Evolutionary conservation across 768 basidiomycete species (phyloP).

Genomic region (Naganishia vishniacii): DNA sequence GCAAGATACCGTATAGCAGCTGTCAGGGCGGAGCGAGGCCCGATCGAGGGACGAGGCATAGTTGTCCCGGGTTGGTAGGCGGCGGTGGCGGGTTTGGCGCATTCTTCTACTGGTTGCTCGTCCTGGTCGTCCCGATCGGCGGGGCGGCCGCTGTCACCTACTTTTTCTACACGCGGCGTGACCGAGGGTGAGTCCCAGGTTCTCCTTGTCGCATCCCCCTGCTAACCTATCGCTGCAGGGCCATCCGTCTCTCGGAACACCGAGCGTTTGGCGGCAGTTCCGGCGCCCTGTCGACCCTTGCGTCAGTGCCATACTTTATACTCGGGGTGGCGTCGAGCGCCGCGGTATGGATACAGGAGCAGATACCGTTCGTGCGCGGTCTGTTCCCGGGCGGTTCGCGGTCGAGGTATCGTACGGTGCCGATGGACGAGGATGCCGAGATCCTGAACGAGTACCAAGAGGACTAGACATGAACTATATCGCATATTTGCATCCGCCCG

Average conservation of each 20-base stretch:
- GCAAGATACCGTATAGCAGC: slow-evolving; percentile 79
- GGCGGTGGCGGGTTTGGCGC: slow-evolving; percentile 55
- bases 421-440: slow-evolving; percentile 48
- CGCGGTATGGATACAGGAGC: slow-evolving; percentile 40
- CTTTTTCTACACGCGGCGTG: slow-evolving; percentile 61
- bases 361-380: slow-evolving; percentile 43
- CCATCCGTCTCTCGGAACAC: slow-evolving; percentile 44
- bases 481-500: slow-evolving; percentile 7
- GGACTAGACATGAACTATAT: no score
- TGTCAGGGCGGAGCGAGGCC: slow-evolving; percentile 75
- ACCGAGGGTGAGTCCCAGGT: background rate
- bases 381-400: slow-evolving; percentile 34
- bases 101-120: slow-evolving; percentile 74
- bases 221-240: slow-evolving; percentile 25
- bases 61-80: slow-evolving; percentile 69
- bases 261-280: slow-evolving; percentile 52
- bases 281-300: slow-evolving; percentile 63
- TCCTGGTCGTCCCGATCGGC: slow-evolving; percentile 68
- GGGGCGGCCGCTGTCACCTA: slow-evolving; percentile 70
- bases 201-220: background rate
- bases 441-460: slow-evolving; percentile 37
- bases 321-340: slow-evolving; percentile 62
- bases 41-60: slow-evolving; percentile 68
- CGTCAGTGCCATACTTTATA: slow-evolving; percentile 84
- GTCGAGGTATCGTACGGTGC: slow-evolving; percentile 35